Base-by-base conservation (phyloP, 352 stramenopile genomes). In the Pythium folliculosum region DNA sequence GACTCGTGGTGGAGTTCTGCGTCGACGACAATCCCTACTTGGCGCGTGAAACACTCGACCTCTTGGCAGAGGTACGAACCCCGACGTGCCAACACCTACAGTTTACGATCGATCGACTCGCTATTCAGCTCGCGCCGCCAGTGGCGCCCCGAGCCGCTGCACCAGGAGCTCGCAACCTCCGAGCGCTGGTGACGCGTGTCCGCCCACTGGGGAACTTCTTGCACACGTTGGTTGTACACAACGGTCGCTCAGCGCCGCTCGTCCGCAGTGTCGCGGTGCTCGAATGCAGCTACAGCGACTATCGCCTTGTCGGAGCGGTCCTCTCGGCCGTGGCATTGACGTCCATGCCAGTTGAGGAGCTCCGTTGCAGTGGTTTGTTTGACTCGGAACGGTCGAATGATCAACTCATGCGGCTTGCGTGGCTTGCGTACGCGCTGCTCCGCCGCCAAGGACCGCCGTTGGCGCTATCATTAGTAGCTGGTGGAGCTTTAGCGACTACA, bases 71-170 rank as follows among this genome's bases (percentile, higher is more conserved):
- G 6, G 35, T n/a, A 50, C 16, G 5, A 5, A 57, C 30, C 16
- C 27, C 30, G 22, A 30, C 19, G 1, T 16, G 1, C 0, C 9
- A 10, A 17, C 53, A 47, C 50, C 35, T 32, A 12, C 53, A 48
- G 38, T 17, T 60, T 37, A 47, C 35, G 53, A 60, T 60, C 37
- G 37, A 49, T 8, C 54, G 38, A 19, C 54, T 61, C 54, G 21
- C 8, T 6, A 38, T 61, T 38, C 54, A 61, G 21, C 40, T 61
- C 37, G 54, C n/a, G 17, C 38, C 54, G 25, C 40, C 21, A 5
- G 17, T 22, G 16, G 1, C 37, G 3, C 38, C 40, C 22, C 37
- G 37, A 35, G 19, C 7, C 32, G n/a, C 32, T 7, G 12, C 32
- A 8, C 32, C n/a, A n/a, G 3, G 32, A 4, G 35, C 6, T 10